Evolutionary conservation across 2,329 filamentous ascomycete genomes (phyloP), one percentile per base, ranked within the genome.

Genomic region (Anthostomella pinea): DNA sequence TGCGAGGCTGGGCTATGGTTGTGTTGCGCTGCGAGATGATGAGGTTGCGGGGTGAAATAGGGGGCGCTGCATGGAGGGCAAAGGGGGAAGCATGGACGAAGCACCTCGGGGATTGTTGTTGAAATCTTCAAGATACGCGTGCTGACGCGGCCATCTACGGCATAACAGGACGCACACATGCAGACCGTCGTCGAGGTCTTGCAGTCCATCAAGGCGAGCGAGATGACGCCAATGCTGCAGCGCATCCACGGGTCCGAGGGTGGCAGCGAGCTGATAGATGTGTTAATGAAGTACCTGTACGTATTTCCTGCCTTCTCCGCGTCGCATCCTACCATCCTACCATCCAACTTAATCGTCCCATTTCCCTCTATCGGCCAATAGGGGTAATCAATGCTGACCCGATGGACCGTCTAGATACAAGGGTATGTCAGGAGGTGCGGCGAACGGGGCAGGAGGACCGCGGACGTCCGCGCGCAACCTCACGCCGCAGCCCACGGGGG

Each of bases 281-380:
- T 91, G 33, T 70, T 98, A 63, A 95, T 95, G 87, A 98, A 98
- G 72, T 98, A 96, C 68, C 73, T 96, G 81, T 96, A 79, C 57
- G 85, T 73, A 15, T 17, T n/a, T n/a, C n/a, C n/a, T n/a, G n/a
- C n/a, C n/a, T n/a, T n/a, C n/a, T n/a, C n/a, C n/a, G n/a, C n/a
- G n/a, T n/a, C n/a, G n/a, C n/a, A n/a, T n/a, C n/a, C n/a, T n/a
- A n/a, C n/a, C n/a, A n/a, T n/a, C n/a, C n/a, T n/a, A n/a, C n/a
- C n/a, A n/a, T n/a, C n/a, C n/a, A n/a, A n/a, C n/a, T n/a, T n/a
- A n/a, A n/a, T n/a, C n/a, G n/a, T n/a, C n/a, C n/a, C n/a, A n/a
- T n/a, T n/a, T n/a, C n/a, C n/a, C n/a, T n/a, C n/a, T n/a, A n/a
- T n/a, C n/a, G n/a, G n/a, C n/a, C n/a, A n/a, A n/a, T n/a, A n/a